Evolutionary conservation across 2,329 filamentous ascomycete species (phyloP).

Genomic region (Eutypa lata): DNA sequence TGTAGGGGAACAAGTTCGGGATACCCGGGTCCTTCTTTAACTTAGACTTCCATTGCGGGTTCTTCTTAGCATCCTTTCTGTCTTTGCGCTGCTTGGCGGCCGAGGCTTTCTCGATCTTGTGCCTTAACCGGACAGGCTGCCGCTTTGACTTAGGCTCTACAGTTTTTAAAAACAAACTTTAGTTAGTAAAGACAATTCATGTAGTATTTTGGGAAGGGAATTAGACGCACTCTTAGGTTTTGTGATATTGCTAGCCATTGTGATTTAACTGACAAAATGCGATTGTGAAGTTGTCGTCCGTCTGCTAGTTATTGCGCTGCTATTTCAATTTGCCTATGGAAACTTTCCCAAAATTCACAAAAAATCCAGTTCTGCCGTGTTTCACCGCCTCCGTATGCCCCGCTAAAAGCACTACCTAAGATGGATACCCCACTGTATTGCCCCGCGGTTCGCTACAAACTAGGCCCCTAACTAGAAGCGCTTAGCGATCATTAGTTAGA

Average conservation of each 20-base stretch:
- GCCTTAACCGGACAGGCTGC: conserved; percentile 78
- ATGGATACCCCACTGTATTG: background rate
- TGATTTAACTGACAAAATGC: background rate
- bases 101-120: conserved; percentile 95
- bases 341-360: conserved; percentile 15
- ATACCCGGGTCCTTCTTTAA: conserved; percentile 98
- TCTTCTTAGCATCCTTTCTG: conserved; percentile 88
- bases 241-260: conserved; percentile 29
- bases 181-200: background rate
- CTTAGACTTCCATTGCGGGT: conserved; percentile 93
- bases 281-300: conserved; percentile 5
- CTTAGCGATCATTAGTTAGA: no score
- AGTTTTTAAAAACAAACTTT: background rate
- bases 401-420: conserved; percentile 10
- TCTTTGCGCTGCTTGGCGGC: conserved; percentile 87
- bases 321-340: background rate
- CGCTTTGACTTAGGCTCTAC: conserved; percentile 94
- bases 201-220: background rate
- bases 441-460: background rate
- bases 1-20: conserved; percentile 95
- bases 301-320: background rate
- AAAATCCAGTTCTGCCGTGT: conserved; percentile 21
- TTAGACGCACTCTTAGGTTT: conserved; percentile 29
- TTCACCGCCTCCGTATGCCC: conserved; percentile 20
- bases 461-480: no score